Evolutionary conservation across 2,329 filamentous ascomycete genomes (phyloP).

Genomic region (Exophiala sideris): DNA sequence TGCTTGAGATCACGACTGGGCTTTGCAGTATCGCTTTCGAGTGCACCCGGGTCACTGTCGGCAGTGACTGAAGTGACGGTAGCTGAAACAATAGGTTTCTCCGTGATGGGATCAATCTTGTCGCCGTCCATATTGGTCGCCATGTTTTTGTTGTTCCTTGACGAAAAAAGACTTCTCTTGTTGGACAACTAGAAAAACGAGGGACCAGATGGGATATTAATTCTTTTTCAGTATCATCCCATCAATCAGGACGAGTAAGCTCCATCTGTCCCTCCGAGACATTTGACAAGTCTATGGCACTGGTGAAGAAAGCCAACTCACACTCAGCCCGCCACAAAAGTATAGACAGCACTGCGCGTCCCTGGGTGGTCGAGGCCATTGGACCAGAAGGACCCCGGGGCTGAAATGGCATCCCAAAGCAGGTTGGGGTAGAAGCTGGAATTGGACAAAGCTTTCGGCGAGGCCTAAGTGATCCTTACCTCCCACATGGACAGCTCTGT

Average conservation of each 20-base stretch:
- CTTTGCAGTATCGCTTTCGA: neutral
- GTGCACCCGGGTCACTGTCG: neutral
- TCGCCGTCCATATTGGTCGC: neutral
- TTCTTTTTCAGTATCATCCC: neutral
- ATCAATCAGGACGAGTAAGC: no score
- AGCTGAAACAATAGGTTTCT: neutral
- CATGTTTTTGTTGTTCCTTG: neutral
- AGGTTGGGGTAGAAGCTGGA: neutral
- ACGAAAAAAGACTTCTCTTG: neutral
- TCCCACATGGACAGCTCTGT: neutral
- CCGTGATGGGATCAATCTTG: neutral
- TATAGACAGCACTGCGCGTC: neutral
- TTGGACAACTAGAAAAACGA: neutral
- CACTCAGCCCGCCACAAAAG: neutral
- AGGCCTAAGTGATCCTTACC: neutral
- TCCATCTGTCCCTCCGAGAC: neutral
- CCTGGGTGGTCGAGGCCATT: neutral
- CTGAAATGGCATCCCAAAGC: neutral
- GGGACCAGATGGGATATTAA: neutral
- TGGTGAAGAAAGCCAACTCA: neutral
- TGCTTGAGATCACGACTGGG: neutral
- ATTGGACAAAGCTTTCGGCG: neutral
- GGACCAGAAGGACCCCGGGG: neutral
- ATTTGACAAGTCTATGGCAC: neutral
- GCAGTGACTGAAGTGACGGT: neutral